phyloP scores from a whole-genome alignment of 2,329 filamentous ascomycete genomes.

The Chaetomium sp. region DNA sequence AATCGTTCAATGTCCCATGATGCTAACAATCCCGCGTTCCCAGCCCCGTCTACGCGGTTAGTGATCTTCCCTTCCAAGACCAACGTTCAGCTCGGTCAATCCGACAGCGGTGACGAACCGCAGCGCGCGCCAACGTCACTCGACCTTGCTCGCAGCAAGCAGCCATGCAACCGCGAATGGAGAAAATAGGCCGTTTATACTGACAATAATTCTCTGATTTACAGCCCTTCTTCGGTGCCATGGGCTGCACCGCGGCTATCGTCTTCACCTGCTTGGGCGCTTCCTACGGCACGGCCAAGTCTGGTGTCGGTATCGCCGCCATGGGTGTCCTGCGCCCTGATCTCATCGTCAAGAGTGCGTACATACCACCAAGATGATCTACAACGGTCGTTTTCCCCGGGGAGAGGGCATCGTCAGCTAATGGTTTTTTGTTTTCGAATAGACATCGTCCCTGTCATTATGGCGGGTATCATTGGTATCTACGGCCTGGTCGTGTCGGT shows the following conservation, averaged over 20 bases:
- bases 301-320: constrained; percentile 94
- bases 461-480: constrained; percentile 99
- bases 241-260: constrained; percentile 73
- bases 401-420: neutral
- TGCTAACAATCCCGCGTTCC: constrained; percentile 38
- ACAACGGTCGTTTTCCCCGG: too few species aligned
- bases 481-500: constrained; percentile 88
- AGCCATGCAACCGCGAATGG: too few species aligned
- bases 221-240: constrained; percentile 87
- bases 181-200: too few species aligned
- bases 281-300: constrained; percentile 98
- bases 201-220: too few species aligned
- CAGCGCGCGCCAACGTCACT: constrained; percentile 20
- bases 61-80: constrained; percentile 39
- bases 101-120: constrained; percentile 14
- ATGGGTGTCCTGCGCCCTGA: constrained; percentile 98
- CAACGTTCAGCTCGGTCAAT: neutral
- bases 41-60: constrained; percentile 98
- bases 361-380: neutral
- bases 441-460: constrained; percentile 99
- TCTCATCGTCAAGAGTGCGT: constrained; percentile 97
- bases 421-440: constrained; percentile 12
- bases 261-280: constrained; percentile 59
- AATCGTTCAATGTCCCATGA: neutral
- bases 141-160: too few species aligned